phyloP scores from a whole-genome alignment of 1,139 yeast species.

The Debaryomyces psychrophilus region DNA sequence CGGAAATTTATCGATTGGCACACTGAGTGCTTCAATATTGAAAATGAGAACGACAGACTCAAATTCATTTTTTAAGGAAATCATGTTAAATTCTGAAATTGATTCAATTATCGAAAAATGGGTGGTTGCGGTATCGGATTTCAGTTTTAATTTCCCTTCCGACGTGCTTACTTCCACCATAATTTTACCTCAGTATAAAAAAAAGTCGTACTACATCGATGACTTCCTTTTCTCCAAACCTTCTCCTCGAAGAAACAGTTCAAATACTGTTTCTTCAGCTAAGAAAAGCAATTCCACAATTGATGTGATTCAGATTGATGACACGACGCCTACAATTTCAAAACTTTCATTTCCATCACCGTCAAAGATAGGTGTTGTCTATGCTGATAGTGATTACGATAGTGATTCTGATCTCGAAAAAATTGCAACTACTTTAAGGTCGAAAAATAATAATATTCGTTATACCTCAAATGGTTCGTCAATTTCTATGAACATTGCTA shows the following conservation, averaged over 20 bases:
- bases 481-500: background rate
- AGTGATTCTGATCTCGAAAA: constrained; percentile 9
- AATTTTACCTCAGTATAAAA: constrained; percentile 17
- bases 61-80: background rate
- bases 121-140: constrained; percentile 48
- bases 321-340: background rate
- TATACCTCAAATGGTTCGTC: background rate
- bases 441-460: background rate
- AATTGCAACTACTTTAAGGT: background rate
- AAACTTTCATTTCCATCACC: constrained; percentile 1
- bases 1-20: constrained; percentile 14
- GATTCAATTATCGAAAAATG: constrained; percentile 45
- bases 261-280: constrained; percentile 1
- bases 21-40: constrained; percentile 24
- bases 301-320: background rate
- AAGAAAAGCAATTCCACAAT: constrained; percentile 9
- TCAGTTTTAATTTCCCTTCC: constrained; percentile 34
- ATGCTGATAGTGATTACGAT: constrained; percentile 6
- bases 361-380: background rate
- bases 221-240: background rate
- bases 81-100: constrained; percentile 26
- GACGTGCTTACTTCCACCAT: constrained; percentile 44
- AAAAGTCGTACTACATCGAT: background rate
- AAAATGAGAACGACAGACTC: constrained; percentile 14
- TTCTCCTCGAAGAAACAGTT: background rate